Percentiles rank a stretch among this genome's conserved stretches.
Conservation (phyloP, 441 rosid species). For the Croton setiger region DNA sequence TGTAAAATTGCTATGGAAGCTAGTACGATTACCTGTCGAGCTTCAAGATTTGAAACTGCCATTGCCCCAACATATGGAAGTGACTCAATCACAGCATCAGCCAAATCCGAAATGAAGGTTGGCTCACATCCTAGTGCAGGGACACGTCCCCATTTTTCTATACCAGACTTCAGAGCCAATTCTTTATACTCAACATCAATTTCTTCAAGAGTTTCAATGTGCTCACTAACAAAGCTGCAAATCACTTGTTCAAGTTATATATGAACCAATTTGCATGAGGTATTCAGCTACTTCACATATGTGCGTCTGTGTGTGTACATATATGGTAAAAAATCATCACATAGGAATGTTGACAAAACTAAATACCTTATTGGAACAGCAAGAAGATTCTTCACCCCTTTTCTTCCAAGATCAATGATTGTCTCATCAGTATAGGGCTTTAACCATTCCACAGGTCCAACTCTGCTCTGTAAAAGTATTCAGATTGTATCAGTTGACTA, state of each 20-base stretch:
- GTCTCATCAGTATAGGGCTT: constrained; percentile 97
- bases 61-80: constrained; percentile 99
- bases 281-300: constrained; percentile 3
- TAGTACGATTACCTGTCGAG: constrained; percentile 67
- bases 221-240: constrained; percentile 93
- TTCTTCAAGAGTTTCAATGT: constrained; percentile 93
- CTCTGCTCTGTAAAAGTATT: constrained; percentile 78
- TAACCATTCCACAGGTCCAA: constrained; percentile 99
- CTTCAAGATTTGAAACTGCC: constrained; percentile 98
- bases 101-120: constrained; percentile 91
- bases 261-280: constrained; percentile 13
- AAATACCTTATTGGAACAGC: constrained; percentile 91
- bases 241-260: constrained; percentile 16
- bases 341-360: constrained; percentile 1
- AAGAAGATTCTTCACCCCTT: constrained; percentile 78
- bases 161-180: constrained; percentile 81
- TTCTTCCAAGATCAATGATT: constrained; percentile 78
- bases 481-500: constrained; percentile 25
- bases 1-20: not conserved
- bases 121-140: constrained; percentile 96
- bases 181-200: constrained; percentile 90
- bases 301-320: too few relatives aligned
- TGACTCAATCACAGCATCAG: constrained; percentile 95
- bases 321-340: not conserved
- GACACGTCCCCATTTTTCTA: constrained; percentile 96